Base-by-base conservation (phyloP, 2,329 filamentous ascomycete genomes). In the Cladosporium phlei region DNA sequence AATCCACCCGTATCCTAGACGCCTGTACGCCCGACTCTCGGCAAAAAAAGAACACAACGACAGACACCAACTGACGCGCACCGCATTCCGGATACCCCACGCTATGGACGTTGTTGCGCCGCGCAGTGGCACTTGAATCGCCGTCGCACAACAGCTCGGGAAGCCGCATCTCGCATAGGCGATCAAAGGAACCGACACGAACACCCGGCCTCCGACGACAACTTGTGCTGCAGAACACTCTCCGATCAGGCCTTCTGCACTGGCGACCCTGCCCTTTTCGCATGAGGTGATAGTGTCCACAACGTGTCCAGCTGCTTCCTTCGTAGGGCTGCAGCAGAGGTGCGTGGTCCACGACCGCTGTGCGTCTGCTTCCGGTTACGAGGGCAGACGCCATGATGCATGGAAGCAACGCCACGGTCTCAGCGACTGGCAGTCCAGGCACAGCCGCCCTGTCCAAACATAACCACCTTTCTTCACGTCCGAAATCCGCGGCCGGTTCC, bases 401-500 rank as follows among this genome's bases (percentile, higher is more conserved):
- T 51, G 51, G 50, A 39, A 50, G 32, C 24, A 38, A 44, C 39
- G 45, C 47, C 40, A 45, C 52, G 46, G 54, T 56, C 48, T 52
- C 52, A 47, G 44, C 43, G 40, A 22, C 48, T 14, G 47, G 30
- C 39, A 49, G 42, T 32, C 39, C 29, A 44, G 38, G 39, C 34
- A 32, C 19, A 38, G 44, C 30, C 21, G 19, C 40, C 6, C n/a
- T 17, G 20, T 16, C 29, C 29, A 55, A 51, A 40, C 50, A 52
- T 7, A 38, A 50, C 17, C 48, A 51, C n/a, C 46, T 35, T 12
- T 60, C 61, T 30, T 69, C 70, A 54, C 65, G 69, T 49, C 66
- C 66, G 24, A 69, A 67, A 53, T 73, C 71, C 24, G 53, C 67
- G 33, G 72, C 70, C 34, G 71, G 69, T 44, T 69, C 71, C 33